A percentile compares a stretch with the other conserved stretches of the same genome.
Conservation (phyloP, 2,329 filamentous ascomycete species). For the Aspergillus fijiensis region DNA sequence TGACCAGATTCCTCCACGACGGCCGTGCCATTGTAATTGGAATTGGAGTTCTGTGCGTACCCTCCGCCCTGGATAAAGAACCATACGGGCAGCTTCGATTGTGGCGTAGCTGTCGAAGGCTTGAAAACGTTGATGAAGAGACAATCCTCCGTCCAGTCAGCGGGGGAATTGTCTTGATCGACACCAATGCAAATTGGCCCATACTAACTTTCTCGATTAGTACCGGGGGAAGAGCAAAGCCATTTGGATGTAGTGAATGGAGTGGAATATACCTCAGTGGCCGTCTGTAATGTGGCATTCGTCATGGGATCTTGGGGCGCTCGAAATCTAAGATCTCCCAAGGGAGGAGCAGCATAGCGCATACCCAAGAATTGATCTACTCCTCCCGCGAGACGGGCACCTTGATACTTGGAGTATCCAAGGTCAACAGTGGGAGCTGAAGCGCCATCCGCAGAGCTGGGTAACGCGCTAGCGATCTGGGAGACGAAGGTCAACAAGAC, state of each 20-base stretch:
- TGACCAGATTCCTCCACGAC: constrained; percentile 56
- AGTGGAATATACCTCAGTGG: constrained; percentile 32
- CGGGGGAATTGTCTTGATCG: constrained; percentile 60
- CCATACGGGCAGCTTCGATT: constrained; percentile 61
- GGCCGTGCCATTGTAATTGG: constrained; percentile 58
- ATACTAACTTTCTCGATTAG: constrained; percentile 17
- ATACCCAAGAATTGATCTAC: constrained; percentile 70
- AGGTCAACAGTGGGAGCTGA: constrained; percentile 53
- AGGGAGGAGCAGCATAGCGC: constrained; percentile 66
- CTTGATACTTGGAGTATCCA: constrained; percentile 64
- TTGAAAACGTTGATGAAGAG: constrained; percentile 37
- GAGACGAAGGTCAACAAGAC: not conserved
- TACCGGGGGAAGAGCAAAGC: not conserved
- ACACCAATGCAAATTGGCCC: constrained; percentile 61
- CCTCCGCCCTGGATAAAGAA: constrained; percentile 60
- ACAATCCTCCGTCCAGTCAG: constrained; percentile 43
- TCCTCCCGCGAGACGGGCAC: constrained; percentile 53
- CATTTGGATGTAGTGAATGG: not conserved
- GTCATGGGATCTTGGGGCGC: constrained; percentile 60
- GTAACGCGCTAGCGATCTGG: not conserved
- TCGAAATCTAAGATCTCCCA: constrained; percentile 62
- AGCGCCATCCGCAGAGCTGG: not conserved
- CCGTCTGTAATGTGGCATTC: constrained; percentile 45
- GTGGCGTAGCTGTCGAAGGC: constrained; percentile 26
- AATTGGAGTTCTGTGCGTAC: constrained; percentile 53